These are phyloP conservation scores for Fusarium sp. DNA, from an alignment of 2,329 filamentous ascomycete genomes.

Conservation along the genomic window DNA sequence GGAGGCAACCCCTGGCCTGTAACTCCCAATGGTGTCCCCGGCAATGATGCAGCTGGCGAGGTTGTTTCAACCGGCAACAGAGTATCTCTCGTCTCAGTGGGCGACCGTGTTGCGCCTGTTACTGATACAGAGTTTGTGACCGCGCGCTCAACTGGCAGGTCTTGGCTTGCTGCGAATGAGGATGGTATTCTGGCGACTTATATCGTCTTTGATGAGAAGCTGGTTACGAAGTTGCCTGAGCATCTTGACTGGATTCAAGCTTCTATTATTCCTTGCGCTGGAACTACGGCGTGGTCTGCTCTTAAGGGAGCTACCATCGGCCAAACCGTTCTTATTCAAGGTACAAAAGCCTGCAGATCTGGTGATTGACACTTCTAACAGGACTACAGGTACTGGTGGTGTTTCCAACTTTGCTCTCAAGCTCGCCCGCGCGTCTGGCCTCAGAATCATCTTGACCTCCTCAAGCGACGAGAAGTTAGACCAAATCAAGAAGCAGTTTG, in stretches of 20 bases:
- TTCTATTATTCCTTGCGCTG: slow-evolving; percentile 57
- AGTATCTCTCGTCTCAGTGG: slow-evolving; percentile 48
- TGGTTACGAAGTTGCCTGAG: slow-evolving; percentile 51
- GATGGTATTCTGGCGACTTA: slow-evolving; percentile 57
- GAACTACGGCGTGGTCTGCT: slow-evolving; percentile 58
- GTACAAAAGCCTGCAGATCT: slow-evolving; percentile 16
- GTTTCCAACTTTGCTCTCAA: slow-evolving; percentile 55
- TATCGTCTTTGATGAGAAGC: slow-evolving; percentile 55
- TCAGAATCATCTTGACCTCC: slow-evolving; percentile 63
- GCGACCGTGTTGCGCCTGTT: slow-evolving; percentile 54
- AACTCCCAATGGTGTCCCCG: slow-evolving; percentile 47
- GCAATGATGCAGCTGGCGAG: slow-evolving; percentile 58
- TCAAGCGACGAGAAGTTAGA: slow-evolving; percentile 62
- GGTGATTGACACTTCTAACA: background rate
- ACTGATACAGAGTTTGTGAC: slow-evolving; percentile 56
- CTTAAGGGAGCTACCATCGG: slow-evolving; percentile 55
- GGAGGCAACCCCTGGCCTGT: slow-evolving; percentile 57
- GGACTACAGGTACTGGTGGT: slow-evolving; percentile 53
- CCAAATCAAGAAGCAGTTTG: slow-evolving; percentile 53
- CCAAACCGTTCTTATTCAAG: slow-evolving; percentile 58
- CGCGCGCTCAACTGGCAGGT: slow-evolving; percentile 51
- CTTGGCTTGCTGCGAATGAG: slow-evolving; percentile 58
- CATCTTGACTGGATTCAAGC: slow-evolving; percentile 54
- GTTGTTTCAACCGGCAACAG: slow-evolving; percentile 53
- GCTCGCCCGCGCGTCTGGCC: slow-evolving; percentile 62